These are phyloP conservation scores for Fusarium temperatum DNA, from an alignment of 2,329 filamentous ascomycete genomes.

Conservation along the genomic window DNA sequence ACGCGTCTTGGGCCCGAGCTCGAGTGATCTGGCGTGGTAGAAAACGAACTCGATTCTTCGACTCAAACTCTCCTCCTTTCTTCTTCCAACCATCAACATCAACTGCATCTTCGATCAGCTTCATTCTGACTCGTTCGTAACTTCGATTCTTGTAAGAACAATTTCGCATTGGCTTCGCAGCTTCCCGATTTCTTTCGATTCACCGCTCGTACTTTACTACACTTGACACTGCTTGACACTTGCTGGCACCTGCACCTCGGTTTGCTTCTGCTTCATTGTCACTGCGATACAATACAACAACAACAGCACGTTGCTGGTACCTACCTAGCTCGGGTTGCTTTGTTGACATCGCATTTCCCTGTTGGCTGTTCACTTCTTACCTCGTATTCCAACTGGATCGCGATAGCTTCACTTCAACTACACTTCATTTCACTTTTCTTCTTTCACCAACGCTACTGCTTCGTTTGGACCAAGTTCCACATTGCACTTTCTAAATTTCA, in stretches of 20 bases:
- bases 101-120: constrained; percentile 12
- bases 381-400: neutral
- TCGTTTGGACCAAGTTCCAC: neutral
- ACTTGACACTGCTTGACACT: neutral
- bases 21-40: neutral
- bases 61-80: neutral
- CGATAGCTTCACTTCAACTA: neutral
- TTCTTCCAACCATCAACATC: constrained; percentile 6
- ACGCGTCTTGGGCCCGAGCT: constrained; percentile 3
- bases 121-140: neutral
- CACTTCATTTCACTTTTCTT: neutral
- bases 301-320: neutral
- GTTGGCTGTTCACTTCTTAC: neutral
- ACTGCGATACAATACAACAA: neutral
- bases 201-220: neutral
- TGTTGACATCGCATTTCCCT: constrained; percentile 7
- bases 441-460: constrained; percentile 2
- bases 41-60: constrained; percentile 6
- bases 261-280: constrained; percentile 10
- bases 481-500: constrained; percentile 2
- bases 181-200: constrained; percentile 1
- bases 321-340: neutral
- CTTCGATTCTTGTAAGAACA: constrained; percentile 19
- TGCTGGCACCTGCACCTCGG: constrained; percentile 13
- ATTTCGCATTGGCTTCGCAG: neutral